Evolutionary conservation across 192 early-diverging fungal genomes (phyloP), one percentile per base, ranked within the genome.

Genomic region (Funneliformis mosseae): DNA sequence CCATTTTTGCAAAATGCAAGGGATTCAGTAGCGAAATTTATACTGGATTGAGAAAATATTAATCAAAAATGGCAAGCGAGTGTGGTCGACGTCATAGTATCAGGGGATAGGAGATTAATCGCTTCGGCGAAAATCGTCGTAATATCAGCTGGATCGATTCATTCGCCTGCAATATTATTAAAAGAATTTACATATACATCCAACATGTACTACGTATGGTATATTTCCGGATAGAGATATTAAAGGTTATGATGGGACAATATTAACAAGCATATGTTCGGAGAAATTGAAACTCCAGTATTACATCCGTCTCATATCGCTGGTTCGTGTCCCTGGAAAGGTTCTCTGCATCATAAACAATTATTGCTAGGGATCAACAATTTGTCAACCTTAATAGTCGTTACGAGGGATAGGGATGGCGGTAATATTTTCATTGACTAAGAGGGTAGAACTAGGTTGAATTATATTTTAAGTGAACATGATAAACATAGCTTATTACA

Each of bases 1-100:
- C 92, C 92, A n/a, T 95, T 87, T 85, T 88, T 95, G 72, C 79
- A 82, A 39, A 92, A 94, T 80, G 94, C 94, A 39, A 83, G 88
- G 63, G 82, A 90, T 25, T n/a, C 87, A 70, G 93, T 92, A 48
- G 89, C 90, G 3, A 83, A 88, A 41, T 92, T 94, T 62, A 76
- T 94, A 63, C 81, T 91, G 7, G 82, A 88, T 14, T 83, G 85
- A 90, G 8, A 80, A 83, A 7, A 86, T 95, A 6, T 75, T 92
- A 41, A 83, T 90, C 72, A 46, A 88, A 23, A 85, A 89, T 38
- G 42, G 14, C 39, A 84, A 81, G 93, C 90, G 1, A 82, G 81
- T 2, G 93, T 92, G 39, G 89, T 95, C 3, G 60, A 85, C n/a
- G 87, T 77, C 0, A 75, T 90, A 25, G 82, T 74, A 6, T 33